These are phyloP conservation scores for Sporothrix variecibatus DNA, from an alignment of 2,329 filamentous ascomycete species.

Conservation along the genomic window DNA sequence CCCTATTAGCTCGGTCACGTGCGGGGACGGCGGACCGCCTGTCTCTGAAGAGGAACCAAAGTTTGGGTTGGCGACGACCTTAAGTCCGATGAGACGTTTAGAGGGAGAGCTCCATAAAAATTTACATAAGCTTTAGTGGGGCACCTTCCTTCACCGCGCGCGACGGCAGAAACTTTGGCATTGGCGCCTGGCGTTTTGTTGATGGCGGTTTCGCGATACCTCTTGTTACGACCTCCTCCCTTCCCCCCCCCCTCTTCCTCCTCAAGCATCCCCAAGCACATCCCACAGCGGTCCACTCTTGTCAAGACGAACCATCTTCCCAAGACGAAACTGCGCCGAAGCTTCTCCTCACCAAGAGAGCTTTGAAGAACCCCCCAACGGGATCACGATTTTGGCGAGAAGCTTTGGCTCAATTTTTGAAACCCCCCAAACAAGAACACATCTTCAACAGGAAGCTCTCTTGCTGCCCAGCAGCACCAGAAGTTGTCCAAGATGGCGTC, in stretches of 20 bases:
- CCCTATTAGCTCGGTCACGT: slow-evolving; percentile 27
- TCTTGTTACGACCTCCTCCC: not conserved
- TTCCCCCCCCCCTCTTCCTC: not conserved
- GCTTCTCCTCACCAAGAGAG: slow-evolving; percentile 11
- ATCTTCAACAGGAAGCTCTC: not conserved
- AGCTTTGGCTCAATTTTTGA: slow-evolving; percentile 27
- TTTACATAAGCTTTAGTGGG: not conserved
- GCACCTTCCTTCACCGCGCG: not conserved
- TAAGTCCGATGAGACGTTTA: not conserved
- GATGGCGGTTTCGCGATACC: slow-evolving; percentile 17
- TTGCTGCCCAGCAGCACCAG: slow-evolving; percentile 11
- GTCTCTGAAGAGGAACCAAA: not conserved
- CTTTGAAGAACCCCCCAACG: slow-evolving; percentile 25
- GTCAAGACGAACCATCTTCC: slow-evolving; percentile 18
- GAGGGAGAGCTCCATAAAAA: no score
- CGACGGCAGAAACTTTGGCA: slow-evolving; percentile 20
- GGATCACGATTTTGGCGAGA: not conserved
- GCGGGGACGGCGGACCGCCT: not conserved
- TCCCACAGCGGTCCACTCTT: slow-evolving; percentile 22
- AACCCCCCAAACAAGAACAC: slow-evolving; percentile 11
- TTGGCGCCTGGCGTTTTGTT: slow-evolving; percentile 20
- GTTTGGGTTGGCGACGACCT: slow-evolving; percentile 27
- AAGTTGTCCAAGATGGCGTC: slow-evolving; percentile 57
- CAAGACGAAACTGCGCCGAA: slow-evolving; percentile 26
- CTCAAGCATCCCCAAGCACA: slow-evolving; percentile 14